Evolutionary conservation across 345 rosid species (phyloP).

Genomic region (Eucalyptus albens): DNA sequence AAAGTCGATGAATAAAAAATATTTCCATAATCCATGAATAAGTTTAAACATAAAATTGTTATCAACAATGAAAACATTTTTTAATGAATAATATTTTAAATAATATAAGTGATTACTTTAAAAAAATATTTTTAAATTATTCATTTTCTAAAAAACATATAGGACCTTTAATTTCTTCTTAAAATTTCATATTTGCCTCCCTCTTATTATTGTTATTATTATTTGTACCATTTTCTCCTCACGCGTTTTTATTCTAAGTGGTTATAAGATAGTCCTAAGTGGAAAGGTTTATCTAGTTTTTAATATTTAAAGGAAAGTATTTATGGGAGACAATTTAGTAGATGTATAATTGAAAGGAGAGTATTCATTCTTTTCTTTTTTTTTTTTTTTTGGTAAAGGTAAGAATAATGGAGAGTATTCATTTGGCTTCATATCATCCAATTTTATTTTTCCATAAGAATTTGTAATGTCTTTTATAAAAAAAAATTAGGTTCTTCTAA

Average conservation of each 20-base stretch:
- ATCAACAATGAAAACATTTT: accelerated
- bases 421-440: neutral
- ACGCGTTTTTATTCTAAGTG: neutral
- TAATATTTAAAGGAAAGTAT: neutral
- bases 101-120: too few relatives aligned
- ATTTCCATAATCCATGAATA: accelerated
- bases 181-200: neutral
- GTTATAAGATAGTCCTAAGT: neutral
- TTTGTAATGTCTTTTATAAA: neutral
- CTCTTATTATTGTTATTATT: neutral
- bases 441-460: neutral
- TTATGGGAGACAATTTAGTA: neutral
- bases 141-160: too few relatives aligned
- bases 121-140: accelerated
- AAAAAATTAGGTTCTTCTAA: neutral
- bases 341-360: neutral
- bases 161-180: neutral
- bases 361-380: neutral
- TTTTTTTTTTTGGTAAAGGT: too few relatives aligned
- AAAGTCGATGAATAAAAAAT: too few relatives aligned
- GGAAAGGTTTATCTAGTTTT: neutral
- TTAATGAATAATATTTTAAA: too few relatives aligned
- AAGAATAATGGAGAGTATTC: neutral
- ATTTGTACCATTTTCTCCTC: neutral
- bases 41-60: too few relatives aligned